Conservation (phyloP, 176 grass and related monocot species). For the Eleusine indica region DNA sequence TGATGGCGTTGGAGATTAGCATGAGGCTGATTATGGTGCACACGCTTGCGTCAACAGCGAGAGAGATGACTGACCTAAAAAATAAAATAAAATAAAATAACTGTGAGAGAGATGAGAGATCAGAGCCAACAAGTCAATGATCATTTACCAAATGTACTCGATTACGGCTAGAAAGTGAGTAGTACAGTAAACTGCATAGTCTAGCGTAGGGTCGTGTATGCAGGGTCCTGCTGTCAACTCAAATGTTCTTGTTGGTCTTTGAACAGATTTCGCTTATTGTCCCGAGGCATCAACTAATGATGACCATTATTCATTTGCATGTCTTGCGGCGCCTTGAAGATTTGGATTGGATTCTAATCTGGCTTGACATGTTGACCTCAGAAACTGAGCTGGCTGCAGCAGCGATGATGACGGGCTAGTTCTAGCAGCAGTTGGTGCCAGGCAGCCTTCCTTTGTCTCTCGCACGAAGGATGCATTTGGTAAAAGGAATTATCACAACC, state of each 20-base stretch:
- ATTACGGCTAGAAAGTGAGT: background rate
- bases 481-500: background rate
- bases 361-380: conserved; percentile 32
- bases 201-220: background rate
- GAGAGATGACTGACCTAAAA: too few relatives aligned
- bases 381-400: too few relatives aligned
- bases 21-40: too few relatives aligned
- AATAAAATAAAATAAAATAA: too few relatives aligned
- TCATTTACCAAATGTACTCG: background rate
- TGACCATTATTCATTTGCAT: conserved; percentile 27
- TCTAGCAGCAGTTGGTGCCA: too few relatives aligned
- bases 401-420: too few relatives aligned
- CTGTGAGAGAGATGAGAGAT: too few relatives aligned
- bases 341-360: background rate
- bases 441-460: too few relatives aligned
- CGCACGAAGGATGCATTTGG: background rate
- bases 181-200: background rate
- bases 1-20: too few relatives aligned
- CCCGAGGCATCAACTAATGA: conserved; percentile 17
- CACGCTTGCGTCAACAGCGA: too few relatives aligned
- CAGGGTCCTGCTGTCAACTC: conserved; percentile 32
- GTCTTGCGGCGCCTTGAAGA: too few relatives aligned
- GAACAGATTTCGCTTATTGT: conserved; percentile 20
- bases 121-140: conserved; percentile 1
- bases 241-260: conserved; percentile 25